These are phyloP conservation scores for Kodamaea sp. DNA, from an alignment of 1,139 yeast genomes.

Conservation along the genomic window DNA sequence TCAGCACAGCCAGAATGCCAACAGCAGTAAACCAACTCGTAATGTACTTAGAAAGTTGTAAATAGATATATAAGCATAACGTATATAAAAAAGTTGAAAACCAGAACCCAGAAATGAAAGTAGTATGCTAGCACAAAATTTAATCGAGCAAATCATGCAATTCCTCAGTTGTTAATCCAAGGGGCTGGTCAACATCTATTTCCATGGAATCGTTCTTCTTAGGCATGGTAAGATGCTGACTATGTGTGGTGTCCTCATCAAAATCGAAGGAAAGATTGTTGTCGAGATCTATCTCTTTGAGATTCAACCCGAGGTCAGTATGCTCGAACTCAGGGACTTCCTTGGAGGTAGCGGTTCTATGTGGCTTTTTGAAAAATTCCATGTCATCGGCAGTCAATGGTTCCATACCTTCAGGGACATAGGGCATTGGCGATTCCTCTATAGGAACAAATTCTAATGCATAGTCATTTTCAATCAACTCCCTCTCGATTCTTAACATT, in stretches of 20 bases:
- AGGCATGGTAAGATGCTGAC: not conserved
- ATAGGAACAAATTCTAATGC: constrained; percentile 21
- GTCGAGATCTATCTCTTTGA: constrained; percentile 17
- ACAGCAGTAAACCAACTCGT: constrained; percentile 30
- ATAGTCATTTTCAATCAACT: constrained; percentile 16
- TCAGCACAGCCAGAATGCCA: constrained; percentile 43
- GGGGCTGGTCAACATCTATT: constrained; percentile 5
- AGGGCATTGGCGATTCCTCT: constrained; percentile 27
- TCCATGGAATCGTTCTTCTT: not conserved
- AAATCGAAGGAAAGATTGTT: constrained; percentile 19
- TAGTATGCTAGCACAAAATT: not conserved
- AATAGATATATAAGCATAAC: constrained; percentile 9
- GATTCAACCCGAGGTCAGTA: constrained; percentile 13
- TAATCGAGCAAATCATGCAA: constrained; percentile 41
- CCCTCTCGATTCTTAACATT: constrained; percentile 6
- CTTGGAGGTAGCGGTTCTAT: not conserved
- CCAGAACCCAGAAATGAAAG: constrained; percentile 1
- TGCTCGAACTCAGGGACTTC: constrained; percentile 3
- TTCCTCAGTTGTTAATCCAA: constrained; percentile 39
- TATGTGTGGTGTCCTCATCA: constrained; percentile 3
- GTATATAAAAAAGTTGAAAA: constrained; percentile 10
- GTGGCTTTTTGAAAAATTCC: constrained; percentile 22
- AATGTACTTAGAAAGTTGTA: constrained; percentile 1
- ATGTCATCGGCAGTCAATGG: constrained; percentile 25
- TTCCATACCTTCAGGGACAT: constrained; percentile 34